These are phyloP conservation scores for Decorospora gaudefroyi DNA, from an alignment of 2,329 filamentous ascomycete genomes.

Conservation along the genomic window DNA sequence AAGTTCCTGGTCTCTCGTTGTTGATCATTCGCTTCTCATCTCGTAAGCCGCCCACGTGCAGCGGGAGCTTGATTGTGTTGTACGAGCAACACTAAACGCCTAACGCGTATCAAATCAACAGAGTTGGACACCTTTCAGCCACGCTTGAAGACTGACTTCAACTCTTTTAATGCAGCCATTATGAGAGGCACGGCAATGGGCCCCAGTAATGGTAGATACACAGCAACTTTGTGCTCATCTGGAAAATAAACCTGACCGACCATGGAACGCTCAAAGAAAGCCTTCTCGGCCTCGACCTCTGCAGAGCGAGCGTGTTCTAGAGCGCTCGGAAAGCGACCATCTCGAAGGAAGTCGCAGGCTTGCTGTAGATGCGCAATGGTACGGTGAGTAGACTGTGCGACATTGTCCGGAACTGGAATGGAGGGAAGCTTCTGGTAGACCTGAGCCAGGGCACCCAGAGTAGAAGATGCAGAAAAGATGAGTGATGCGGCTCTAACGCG, in stretches of 20 bases:
- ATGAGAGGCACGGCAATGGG: conserved; percentile 88
- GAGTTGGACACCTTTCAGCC: conserved; percentile 14
- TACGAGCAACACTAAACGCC: too few species aligned
- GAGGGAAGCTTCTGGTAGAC: conserved; percentile 79
- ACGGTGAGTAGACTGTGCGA: conserved; percentile 81
- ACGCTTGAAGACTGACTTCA: conserved; percentile 27
- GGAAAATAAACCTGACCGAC: conserved; percentile 98
- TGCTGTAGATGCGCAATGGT: conserved; percentile 77
- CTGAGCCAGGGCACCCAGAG: conserved; percentile 87
- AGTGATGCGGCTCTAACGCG: conserved; percentile 86
- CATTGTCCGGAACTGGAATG: conserved; percentile 86
- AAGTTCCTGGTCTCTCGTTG: too few species aligned
- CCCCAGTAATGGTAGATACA: conserved; percentile 88
- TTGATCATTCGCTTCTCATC: too few species aligned
- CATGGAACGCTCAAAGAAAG: conserved; percentile 99
- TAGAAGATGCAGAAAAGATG: conserved; percentile 86
- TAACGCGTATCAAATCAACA: too few species aligned
- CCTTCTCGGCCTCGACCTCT: conserved; percentile 85
- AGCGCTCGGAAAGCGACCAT: conserved; percentile 66
- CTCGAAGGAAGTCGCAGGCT: conserved; percentile 71
- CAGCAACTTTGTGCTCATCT: conserved; percentile 96
- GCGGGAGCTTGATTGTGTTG: too few species aligned
- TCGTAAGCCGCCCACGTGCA: too few species aligned
- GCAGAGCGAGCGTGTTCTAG: conserved; percentile 81
- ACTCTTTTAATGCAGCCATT: conserved; percentile 80